Evolutionary conservation across 148 eudicot genomes (phyloP).

Genomic region (Silene latifolia): DNA sequence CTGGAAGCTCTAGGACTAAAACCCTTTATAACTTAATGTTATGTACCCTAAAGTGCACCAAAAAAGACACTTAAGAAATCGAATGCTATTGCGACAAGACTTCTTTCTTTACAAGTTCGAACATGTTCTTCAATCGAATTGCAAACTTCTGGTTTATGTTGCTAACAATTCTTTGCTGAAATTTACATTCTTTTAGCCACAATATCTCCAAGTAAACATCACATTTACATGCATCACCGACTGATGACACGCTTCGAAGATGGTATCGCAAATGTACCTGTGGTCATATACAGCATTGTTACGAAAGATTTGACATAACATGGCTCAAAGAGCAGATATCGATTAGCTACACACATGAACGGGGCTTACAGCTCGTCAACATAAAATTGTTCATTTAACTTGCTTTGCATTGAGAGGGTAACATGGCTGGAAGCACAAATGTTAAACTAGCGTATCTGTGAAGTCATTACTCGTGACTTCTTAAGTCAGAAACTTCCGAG

Average conservation of each 20-base stretch:
- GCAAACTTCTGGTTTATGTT: constrained; percentile 58
- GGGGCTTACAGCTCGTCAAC: too few relatives aligned
- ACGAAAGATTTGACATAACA: background rate
- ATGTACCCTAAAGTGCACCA: background rate
- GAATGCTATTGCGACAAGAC: constrained; percentile 20
- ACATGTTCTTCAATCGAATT: constrained; percentile 41
- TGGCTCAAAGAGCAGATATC: background rate
- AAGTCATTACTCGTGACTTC: too few relatives aligned
- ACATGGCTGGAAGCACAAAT: too few relatives aligned
- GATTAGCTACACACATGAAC: too few relatives aligned
- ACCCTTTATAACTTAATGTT: background rate
- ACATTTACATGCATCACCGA: constrained; percentile 45
- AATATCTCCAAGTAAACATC: constrained; percentile 52
- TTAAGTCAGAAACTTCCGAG: too few relatives aligned
- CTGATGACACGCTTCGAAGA: constrained; percentile 31
- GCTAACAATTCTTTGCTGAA: constrained; percentile 55
- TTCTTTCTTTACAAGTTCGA: constrained; percentile 62
- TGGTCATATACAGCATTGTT: constrained; percentile 14
- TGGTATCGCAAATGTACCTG: constrained; percentile 74
- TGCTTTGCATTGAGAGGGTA: too few relatives aligned
- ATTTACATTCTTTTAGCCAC: constrained; percentile 72
- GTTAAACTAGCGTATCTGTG: too few relatives aligned
- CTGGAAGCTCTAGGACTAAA: constrained; percentile 11
- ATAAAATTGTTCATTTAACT: too few relatives aligned
- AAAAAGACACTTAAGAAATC: background rate